Base-by-base conservation (phyloP, 108 stramenopile species). In the Chaetoceros tenuissimus region DNA sequence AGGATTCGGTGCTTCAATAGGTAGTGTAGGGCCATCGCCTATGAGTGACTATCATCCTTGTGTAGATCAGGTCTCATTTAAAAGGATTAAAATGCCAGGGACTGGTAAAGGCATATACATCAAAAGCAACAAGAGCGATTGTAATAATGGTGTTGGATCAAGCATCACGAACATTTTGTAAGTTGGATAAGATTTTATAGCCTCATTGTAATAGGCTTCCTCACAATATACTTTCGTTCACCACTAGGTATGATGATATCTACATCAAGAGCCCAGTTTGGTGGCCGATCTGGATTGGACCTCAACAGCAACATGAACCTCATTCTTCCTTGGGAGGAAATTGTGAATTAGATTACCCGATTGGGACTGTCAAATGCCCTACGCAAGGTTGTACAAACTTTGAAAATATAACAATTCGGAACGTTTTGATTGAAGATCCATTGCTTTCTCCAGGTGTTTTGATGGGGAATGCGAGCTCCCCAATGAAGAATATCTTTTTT, bases 261-360 rank as follows among this genome's bases (percentile, higher is more conserved):
- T 21, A 54, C 55, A 72, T 77, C 34, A 62, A 55, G 20, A 23
- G 60, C 21, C 76, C 76, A 47, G 58, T 60, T 25, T 71, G 70
- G 71, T 77, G 59, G 60, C 28, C 71, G 19, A 66, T 77, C n/a
- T 77, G 76, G 76, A 72, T 77, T 54, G 76, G 76, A 3, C 76
- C 76, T 18, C 69, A 71, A 43, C 76, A 77, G 53, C 71, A 72
- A 51, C 65, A 71, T 19, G 60, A 69, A 29, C 66, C 67, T 26
- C 23, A 29, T 26, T 25, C 55, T 45, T 43, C 27, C 16, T 46
- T 60, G 10, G 59, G 55, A 26, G 43, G 26, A 22, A 45, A 34
- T 3, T 65, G 67, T 51, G 62, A 48, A 13, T 54, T 69, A 28
- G 49, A 51, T 21, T 69, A 62, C 34, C 68, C 68, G 21, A 31